Percentiles rank a stretch among this genome's conserved stretches.
These are phyloP conservation scores for Saccharomycopsis oosterbeekiorum DNA, from an alignment of 805 yeast genomes.

Conservation along the genomic window DNA sequence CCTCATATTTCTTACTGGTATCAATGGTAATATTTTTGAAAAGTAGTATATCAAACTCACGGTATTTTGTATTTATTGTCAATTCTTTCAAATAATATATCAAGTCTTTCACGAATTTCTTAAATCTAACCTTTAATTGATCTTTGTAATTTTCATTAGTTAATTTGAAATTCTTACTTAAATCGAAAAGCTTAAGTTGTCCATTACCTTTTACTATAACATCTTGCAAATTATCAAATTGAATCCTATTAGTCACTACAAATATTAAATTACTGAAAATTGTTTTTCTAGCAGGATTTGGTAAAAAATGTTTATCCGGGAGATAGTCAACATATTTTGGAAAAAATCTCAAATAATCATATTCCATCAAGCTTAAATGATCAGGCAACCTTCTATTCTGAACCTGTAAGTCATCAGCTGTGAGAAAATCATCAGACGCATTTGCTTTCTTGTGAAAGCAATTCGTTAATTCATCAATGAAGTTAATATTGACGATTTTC, in stretches of 20 bases:
- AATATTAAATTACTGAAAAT: conserved; percentile 3
- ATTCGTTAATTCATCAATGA: not conserved
- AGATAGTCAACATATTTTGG: conserved; percentile 6
- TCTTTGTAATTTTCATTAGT: not conserved
- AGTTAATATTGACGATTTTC: conserved; percentile 1
- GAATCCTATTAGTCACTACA: conserved; percentile 2
- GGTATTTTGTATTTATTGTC: not conserved
- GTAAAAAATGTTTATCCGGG: not conserved
- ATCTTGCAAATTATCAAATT: conserved; percentile 2
- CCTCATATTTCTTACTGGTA: not conserved
- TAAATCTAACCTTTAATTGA: not conserved
- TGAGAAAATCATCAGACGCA: not conserved
- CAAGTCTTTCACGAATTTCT: not conserved
- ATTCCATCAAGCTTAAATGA: not conserved
- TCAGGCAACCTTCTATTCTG: conserved; percentile 4
- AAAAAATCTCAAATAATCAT: conserved; percentile 1
- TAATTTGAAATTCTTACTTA: not conserved
- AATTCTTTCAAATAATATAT: not conserved
- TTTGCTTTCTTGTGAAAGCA: not conserved
- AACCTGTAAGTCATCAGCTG: not conserved
- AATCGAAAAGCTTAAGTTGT: not conserved
- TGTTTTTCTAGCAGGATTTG: not conserved
- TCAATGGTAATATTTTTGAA: conserved; percentile 2
- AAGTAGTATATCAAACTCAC: not conserved
- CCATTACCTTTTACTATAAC: conserved; percentile 9